These are phyloP conservation scores for Diaporthe citriasiana DNA, from an alignment of 2,329 filamentous ascomycete genomes.

Conservation along the genomic window DNA sequence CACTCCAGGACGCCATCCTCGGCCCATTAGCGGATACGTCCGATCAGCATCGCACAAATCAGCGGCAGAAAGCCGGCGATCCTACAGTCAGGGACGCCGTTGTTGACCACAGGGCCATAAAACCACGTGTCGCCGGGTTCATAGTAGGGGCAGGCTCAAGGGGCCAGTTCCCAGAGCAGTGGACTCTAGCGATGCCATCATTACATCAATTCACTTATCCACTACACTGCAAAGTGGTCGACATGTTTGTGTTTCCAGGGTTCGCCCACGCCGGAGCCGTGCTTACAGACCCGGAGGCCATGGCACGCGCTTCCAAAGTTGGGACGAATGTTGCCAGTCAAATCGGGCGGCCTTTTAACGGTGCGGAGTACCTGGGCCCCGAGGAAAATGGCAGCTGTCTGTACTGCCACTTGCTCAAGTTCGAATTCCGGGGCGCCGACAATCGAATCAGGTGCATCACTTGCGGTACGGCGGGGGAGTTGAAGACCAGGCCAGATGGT, in stretches of 20 bases:
- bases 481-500: neutral
- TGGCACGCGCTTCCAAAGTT: neutral
- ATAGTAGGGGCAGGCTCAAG: constrained; percentile 23
- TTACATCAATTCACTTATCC: constrained; percentile 23
- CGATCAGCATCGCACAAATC: neutral
- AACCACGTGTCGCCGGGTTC: constrained; percentile 22
- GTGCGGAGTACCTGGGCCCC: neutral
- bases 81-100: neutral
- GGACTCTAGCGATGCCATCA: constrained; percentile 31
- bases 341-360: neutral
- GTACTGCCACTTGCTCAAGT: constrained; percentile 11
- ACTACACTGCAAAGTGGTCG: constrained; percentile 25
- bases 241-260: constrained; percentile 9
- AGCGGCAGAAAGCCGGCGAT: constrained; percentile 4
- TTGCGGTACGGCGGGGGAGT: neutral
- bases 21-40: constrained; percentile 25
- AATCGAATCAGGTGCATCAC: constrained; percentile 7
- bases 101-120: constrained; percentile 2
- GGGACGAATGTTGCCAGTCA: constrained; percentile 10
- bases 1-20: constrained; percentile 25
- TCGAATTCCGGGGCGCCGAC: neutral
- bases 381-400: constrained; percentile 8
- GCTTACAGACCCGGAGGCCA: neutral
- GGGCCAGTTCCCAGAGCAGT: constrained; percentile 29
- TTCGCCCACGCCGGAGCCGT: constrained; percentile 11